Evolutionary conservation across 2,329 filamentous ascomycete species (phyloP).

Genomic region (Didymosphaeria variabile): DNA sequence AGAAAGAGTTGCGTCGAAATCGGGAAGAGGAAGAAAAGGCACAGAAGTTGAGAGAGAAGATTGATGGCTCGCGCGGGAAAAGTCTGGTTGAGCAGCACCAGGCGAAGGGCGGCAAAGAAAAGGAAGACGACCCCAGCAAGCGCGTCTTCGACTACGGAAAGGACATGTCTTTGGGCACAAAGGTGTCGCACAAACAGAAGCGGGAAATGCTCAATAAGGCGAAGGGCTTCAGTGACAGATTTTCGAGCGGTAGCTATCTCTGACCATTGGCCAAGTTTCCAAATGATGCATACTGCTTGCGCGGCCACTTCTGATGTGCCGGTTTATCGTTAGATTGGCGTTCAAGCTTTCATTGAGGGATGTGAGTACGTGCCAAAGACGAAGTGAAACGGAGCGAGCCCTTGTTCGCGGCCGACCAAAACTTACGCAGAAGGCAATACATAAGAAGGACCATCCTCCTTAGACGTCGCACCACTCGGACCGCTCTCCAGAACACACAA

Average conservation of each 20-base stretch:
- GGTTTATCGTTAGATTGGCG: too few species aligned
- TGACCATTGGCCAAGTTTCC: constrained; percentile 32
- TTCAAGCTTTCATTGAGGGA: too few species aligned
- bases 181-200: constrained; percentile 76
- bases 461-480: too few species aligned
- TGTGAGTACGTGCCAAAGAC: too few species aligned
- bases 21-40: constrained; percentile 57
- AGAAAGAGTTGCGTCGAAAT: constrained; percentile 41
- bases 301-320: too few species aligned
- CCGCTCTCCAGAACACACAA: too few species aligned
- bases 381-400: too few species aligned
- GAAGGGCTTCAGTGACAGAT: constrained; percentile 81
- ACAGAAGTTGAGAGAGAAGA: constrained; percentile 66
- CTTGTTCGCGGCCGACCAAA: too few species aligned
- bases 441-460: too few species aligned
- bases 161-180: constrained; percentile 82
- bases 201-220: constrained; percentile 82
- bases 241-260: constrained; percentile 75
- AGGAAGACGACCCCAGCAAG: constrained; percentile 87
- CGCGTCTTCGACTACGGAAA: constrained; percentile 91
- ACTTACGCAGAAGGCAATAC: too few species aligned
- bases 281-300: too few species aligned
- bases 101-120: constrained; percentile 66
- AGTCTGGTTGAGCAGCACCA: constrained; percentile 59
- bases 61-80: constrained; percentile 53